These are phyloP conservation scores for Cordyceps militaris DNA, from an alignment of 2,329 filamentous ascomycete species.

Conservation along the genomic window DNA sequence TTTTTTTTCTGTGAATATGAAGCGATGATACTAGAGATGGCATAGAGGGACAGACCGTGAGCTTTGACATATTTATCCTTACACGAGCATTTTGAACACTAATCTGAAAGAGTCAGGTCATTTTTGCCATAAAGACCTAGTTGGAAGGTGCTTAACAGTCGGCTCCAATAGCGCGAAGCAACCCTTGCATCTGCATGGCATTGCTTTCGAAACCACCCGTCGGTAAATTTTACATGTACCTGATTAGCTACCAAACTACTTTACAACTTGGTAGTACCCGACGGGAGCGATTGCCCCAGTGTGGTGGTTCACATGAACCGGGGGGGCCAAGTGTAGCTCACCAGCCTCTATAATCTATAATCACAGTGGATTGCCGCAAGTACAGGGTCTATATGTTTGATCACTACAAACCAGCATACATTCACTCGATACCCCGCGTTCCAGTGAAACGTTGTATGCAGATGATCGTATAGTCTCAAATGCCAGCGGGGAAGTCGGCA, in stretches of 20 bases:
- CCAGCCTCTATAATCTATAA: no score
- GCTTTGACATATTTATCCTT: not conserved
- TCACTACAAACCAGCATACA: no score
- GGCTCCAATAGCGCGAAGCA: not conserved
- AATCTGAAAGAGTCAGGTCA: constrained; percentile 10
- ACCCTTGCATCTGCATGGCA: not conserved
- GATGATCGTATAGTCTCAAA: not conserved
- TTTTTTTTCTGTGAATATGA: not conserved
- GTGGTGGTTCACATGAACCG: no score
- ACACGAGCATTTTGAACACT: not conserved
- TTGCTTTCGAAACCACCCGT: not conserved
- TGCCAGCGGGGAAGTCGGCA: not conserved
- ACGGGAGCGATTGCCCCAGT: no score
- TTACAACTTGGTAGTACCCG: no score
- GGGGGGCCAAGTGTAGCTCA: no score
- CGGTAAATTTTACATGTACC: not conserved
- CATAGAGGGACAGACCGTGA: not conserved
- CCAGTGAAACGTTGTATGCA: not conserved
- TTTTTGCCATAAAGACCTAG: not conserved
- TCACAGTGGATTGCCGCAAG: no score
- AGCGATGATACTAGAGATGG: no score
- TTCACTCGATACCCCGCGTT: no score
- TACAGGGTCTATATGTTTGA: no score
- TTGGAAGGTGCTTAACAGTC: not conserved
- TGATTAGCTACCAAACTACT: no score